phyloP scores from a whole-genome alignment of 257 asterid species.

The Solanum stenotomum region DNA sequence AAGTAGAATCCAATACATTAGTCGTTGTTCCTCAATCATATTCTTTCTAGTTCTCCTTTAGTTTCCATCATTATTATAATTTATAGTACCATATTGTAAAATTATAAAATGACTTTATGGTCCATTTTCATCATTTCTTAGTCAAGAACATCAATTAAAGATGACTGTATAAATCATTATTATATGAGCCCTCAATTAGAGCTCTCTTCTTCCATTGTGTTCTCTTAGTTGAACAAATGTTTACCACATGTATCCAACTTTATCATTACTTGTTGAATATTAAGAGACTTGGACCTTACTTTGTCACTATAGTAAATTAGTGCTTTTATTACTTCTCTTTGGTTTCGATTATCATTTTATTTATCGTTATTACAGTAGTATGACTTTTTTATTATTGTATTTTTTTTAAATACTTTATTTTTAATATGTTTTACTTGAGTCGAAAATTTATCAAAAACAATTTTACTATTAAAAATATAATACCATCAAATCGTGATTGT shows the following conservation, averaged over 20 bases:
- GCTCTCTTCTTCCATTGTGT: not conserved
- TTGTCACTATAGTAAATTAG: not conserved
- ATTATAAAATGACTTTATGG: not conserved
- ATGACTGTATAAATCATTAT: not conserved
- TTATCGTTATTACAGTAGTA: not conserved
- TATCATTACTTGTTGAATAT: not conserved
- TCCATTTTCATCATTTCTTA: not conserved
- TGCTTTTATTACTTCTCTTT: not conserved
- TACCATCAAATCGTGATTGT: not conserved
- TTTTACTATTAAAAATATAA: not conserved
- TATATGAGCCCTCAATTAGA: not conserved
- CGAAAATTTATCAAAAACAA: accelerated
- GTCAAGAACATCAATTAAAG: not conserved
- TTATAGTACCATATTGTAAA: not conserved
- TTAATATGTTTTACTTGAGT: not conserved
- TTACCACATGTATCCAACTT: not conserved
- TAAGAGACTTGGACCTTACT: not conserved
- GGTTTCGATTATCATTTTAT: not conserved
- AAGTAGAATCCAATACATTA: not conserved
- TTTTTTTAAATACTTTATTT: not conserved
- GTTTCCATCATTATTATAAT: not conserved
- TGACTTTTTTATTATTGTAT: not conserved
- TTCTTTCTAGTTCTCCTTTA: not conserved
- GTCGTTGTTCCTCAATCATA: not conserved
- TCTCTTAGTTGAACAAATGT: not conserved